phyloP scores from a whole-genome alignment of 148 eudicot genomes.

The Arbutus unedo region DNA sequence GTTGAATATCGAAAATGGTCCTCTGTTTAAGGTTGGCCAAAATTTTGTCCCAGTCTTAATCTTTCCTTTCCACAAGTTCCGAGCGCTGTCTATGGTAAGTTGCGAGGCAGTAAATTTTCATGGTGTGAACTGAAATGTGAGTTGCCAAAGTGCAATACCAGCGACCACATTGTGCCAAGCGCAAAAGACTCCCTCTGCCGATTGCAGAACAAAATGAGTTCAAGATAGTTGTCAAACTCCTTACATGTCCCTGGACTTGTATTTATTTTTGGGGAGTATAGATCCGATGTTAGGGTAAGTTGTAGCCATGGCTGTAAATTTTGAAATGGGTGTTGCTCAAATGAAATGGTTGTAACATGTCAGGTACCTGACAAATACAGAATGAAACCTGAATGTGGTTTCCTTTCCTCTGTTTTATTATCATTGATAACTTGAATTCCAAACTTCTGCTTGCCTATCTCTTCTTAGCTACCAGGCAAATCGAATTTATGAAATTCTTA shows the following conservation, averaged over 20 bases:
- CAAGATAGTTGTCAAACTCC: neutral
- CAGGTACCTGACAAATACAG: too few species aligned
- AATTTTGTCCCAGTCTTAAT: neutral
- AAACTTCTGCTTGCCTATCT: neutral
- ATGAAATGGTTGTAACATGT: neutral
- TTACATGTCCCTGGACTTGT: neutral
- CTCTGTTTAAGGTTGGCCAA: constrained; percentile 15
- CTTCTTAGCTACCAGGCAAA: neutral
- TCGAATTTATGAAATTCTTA: neutral
- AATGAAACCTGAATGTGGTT: neutral
- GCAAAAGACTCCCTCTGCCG: neutral
- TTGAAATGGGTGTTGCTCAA: neutral
- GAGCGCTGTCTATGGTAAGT: neutral
- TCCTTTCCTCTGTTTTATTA: neutral
- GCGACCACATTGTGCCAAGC: neutral
- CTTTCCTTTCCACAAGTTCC: neutral
- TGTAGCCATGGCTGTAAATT: neutral
- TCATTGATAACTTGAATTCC: neutral
- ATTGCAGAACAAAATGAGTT: neutral
- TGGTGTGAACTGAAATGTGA: neutral
- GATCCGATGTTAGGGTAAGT: neutral
- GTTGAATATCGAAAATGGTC: constrained; percentile 26
- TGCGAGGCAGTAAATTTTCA: neutral
- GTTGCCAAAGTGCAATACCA: neutral
- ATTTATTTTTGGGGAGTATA: neutral